Evolutionary conservation across 1,284 basidiomycete species (phyloP), one percentile per base, ranked within the genome.

Genomic region (Sporisorium scitamineum): DNA sequence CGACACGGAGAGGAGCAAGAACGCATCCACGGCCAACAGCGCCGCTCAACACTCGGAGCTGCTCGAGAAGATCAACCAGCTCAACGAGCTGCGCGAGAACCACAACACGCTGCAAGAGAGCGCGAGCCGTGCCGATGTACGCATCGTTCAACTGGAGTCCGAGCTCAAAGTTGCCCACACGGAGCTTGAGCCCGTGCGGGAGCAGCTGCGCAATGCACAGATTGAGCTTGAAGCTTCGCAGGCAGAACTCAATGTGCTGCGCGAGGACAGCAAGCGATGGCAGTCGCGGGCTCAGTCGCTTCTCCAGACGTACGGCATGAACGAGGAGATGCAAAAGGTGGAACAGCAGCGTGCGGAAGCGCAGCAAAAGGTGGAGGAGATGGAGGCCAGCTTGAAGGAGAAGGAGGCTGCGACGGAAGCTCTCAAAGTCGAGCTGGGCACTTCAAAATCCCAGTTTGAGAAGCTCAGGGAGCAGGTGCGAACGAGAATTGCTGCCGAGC

Each of bases 41-140:
- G 90, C 92, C n/a, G 52, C 32, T 0, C 92, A 94, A 80, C 94
- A 95, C 76, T 89, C 91, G 14, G 93, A 94, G 83, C 89, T 96
- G 47, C 87, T 95, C 44, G 93, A 94, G 83, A 90, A 93, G 79
- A 94, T 95, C 86, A 93, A 94, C 77, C 92, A 94, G 80, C 88
- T 94, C 64, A 94, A 93, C 70, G 89, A 95, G 60, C 88, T 95
- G 8, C 90, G 94, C 47, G 94, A 96, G 86, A 94, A 92, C 86
- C 95, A 95, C 79, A 90, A 91, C 0, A 94, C 93, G 2, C 88
- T 96, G 2, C 90, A 93, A 54, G 88, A 92, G 37, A 93, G 94
- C 64, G 90, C 89, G 65, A 92, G 93, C 70, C 86, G 89, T 7
- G 92, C 91, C 80, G 90, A 90, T 51, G 88, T 90, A 11, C 70